Conservation (phyloP, 441 rosid species). For the Arabidopsis lyrata region DNA sequence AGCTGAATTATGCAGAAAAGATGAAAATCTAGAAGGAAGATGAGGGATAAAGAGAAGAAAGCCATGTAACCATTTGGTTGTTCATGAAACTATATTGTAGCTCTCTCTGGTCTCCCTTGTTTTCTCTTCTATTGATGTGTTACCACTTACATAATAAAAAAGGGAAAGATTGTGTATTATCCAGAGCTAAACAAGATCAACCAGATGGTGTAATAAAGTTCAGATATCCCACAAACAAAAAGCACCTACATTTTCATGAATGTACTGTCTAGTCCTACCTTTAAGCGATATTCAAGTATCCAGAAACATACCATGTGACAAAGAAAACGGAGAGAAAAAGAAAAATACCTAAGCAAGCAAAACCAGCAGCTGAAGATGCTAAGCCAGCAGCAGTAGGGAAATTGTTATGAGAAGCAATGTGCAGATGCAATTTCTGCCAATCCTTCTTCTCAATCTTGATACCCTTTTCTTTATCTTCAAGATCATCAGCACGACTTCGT, state of each 20-base stretch:
- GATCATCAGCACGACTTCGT: constrained; percentile 67
- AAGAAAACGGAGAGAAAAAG: neutral
- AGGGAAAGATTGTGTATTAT: neutral
- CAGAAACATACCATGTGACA: neutral
- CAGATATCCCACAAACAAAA: neutral
- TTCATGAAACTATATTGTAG: neutral
- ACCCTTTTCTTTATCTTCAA: constrained; percentile 78
- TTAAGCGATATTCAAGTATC: neutral
- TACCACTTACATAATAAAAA: neutral
- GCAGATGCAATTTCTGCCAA: constrained; percentile 82
- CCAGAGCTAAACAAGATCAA: neutral
- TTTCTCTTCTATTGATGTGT: neutral
- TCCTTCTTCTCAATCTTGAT: constrained; percentile 78
- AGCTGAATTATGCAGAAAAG: neutral
- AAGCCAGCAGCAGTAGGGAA: constrained; percentile 96
- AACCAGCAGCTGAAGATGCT: constrained; percentile 96
- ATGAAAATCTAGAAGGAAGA: neutral
- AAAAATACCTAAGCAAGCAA: constrained; percentile 82
- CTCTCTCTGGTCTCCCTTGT: neutral
- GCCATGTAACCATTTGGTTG: neutral
- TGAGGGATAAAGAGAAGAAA: constrained; percentile 1
- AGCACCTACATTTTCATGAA: neutral
- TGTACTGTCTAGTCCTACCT: neutral
- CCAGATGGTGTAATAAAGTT: neutral
- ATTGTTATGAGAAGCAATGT: constrained; percentile 85